These are phyloP conservation scores for Avicennia marina DNA, from an alignment of 257 asterid species.

Conservation along the genomic window DNA sequence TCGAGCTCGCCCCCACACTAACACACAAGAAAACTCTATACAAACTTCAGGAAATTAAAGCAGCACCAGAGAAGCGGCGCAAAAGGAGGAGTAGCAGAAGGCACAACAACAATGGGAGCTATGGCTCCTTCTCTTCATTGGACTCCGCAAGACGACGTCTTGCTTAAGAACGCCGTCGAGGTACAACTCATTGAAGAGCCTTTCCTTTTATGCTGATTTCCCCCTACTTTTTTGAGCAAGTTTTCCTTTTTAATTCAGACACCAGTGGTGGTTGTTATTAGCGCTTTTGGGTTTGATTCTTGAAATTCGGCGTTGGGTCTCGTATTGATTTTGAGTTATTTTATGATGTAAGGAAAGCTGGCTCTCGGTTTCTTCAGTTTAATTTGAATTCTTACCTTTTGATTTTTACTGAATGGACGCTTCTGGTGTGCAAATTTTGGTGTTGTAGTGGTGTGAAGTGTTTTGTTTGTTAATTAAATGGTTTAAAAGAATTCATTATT, in stretches of 20 bases:
- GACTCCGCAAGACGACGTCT: conserved; percentile 57
- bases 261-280: conserved; percentile 1
- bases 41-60: neutral
- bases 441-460: too few relatives aligned
- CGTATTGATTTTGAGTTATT: conserved; percentile 14
- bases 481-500: too few relatives aligned
- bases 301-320: conserved; percentile 6
- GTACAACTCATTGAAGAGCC: conserved; percentile 25
- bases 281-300: conserved; percentile 13
- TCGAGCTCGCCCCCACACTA: too few relatives aligned
- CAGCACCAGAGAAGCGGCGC: conserved; percentile 29
- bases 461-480: too few relatives aligned
- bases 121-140: conserved; percentile 44
- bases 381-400: conserved; percentile 6
- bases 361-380: conserved; percentile 1
- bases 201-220: neutral
- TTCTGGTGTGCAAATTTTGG: neutral
- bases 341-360: neutral
- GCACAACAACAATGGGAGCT: conserved; percentile 51
- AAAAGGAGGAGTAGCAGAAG: conserved; percentile 25
- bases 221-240: neutral
- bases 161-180: conserved; percentile 70
- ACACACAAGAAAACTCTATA: too few relatives aligned
- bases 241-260: neutral
- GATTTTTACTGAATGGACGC: too few relatives aligned